Evolutionary conservation across 2,329 filamentous ascomycete genomes (phyloP).

Genomic region (Fusarium sp.): DNA sequence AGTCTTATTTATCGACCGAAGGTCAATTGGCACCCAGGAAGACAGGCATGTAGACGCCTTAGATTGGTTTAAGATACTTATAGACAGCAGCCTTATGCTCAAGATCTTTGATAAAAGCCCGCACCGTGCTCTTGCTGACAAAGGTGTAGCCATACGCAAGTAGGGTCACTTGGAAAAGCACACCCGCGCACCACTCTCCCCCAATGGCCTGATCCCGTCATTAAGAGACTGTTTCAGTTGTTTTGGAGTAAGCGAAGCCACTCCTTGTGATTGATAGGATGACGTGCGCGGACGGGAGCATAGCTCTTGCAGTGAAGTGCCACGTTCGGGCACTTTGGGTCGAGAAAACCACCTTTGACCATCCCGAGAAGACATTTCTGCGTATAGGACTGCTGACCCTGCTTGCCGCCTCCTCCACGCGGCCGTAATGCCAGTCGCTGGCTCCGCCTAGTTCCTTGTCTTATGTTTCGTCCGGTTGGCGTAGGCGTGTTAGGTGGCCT

Average conservation of each 20-base stretch:
- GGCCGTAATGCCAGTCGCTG: too few relatives aligned
- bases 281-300: slow-evolving; percentile 6
- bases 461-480: too few relatives aligned
- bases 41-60: slow-evolving; percentile 53
- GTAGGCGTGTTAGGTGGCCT: too few relatives aligned
- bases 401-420: not conserved
- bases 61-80: slow-evolving; percentile 46
- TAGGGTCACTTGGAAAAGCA: slow-evolving; percentile 56
- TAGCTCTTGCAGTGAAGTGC: slow-evolving; percentile 45
- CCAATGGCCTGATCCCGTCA: slow-evolving; percentile 46
- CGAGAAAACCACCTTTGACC: slow-evolving; percentile 2
- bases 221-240: slow-evolving; percentile 49
- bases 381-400: slow-evolving; percentile 14
- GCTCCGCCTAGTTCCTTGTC: too few relatives aligned
- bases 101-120: slow-evolving; percentile 49
- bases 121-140: slow-evolving; percentile 54
- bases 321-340: slow-evolving; percentile 28
- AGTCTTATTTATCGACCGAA: slow-evolving; percentile 46
- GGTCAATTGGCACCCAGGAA: slow-evolving; percentile 49
- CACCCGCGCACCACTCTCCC: slow-evolving; percentile 51
- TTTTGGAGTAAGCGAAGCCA: slow-evolving; percentile 48
- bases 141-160: slow-evolving; percentile 57
- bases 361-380: slow-evolving; percentile 21
- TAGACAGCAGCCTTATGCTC: slow-evolving; percentile 53
- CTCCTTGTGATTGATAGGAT: slow-evolving; percentile 46